phyloP scores from a whole-genome alignment of 805 yeast species.

The Schizosaccharomyces lindneri region DNA sequence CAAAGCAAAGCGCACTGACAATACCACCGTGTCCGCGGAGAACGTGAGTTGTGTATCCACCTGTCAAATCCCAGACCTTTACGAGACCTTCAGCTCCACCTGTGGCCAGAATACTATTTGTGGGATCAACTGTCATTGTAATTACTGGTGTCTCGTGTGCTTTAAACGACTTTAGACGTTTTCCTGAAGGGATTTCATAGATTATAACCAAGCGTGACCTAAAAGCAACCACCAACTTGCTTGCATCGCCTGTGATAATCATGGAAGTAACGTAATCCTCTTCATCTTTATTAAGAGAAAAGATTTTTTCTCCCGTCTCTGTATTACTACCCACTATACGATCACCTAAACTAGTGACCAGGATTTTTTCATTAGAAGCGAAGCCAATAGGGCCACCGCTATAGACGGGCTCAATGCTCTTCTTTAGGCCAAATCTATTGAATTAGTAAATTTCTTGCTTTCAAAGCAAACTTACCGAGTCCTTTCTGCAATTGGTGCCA shows the following conservation, averaged over 20 bases:
- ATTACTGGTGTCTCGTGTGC: conserved; percentile 52
- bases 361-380: conserved; percentile 30
- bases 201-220: conserved; percentile 64
- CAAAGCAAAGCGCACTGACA: conserved; percentile 45
- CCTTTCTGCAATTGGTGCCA: background rate
- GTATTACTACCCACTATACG: conserved; percentile 49
- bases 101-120: conserved; percentile 68
- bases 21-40: conserved; percentile 86
- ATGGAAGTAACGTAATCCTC: conserved; percentile 58
- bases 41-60: conserved; percentile 69
- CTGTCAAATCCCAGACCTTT: conserved; percentile 76
- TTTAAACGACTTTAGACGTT: conserved; percentile 12
- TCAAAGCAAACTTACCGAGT: background rate
- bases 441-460: conserved; percentile 3
- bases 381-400: conserved; percentile 64
- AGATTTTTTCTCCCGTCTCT: conserved; percentile 29
- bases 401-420: conserved; percentile 54
- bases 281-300: conserved; percentile 53
- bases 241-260: conserved; percentile 53
- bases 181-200: conserved; percentile 21
- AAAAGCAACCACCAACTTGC: conserved; percentile 43
- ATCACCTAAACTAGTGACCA: conserved; percentile 65
- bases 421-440: conserved; percentile 19
- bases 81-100: conserved; percentile 91
- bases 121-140: conserved; percentile 48